Conservation (phyloP, 176 grass and related monocot genomes). For the Dendrocalamus sinicus region DNA sequence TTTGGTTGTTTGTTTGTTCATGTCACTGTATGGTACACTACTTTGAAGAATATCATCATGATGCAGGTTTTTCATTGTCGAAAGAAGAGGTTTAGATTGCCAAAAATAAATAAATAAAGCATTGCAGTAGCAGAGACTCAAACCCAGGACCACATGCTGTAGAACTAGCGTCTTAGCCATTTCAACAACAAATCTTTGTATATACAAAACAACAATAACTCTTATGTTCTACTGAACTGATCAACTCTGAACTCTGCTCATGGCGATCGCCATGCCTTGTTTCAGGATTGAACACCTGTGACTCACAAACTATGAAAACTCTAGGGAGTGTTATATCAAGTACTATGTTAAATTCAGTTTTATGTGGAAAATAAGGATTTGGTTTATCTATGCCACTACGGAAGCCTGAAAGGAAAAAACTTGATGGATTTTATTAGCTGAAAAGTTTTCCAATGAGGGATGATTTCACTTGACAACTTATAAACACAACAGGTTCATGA, state of each 20-base stretch:
- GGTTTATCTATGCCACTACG: too few species aligned
- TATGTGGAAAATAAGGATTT: too few species aligned
- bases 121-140: too few species aligned
- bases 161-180: constrained; percentile 13
- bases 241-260: constrained; percentile 6
- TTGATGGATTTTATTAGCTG: constrained; percentile 14
- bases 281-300: constrained; percentile 15
- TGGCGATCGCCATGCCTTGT: background rate
- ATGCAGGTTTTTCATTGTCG: too few species aligned
- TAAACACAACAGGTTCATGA: background rate
- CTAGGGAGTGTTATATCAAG: background rate
- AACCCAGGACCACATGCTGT: background rate
- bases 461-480: background rate
- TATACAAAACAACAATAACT: background rate
- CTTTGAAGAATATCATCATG: too few species aligned
- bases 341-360: too few species aligned
- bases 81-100: too few species aligned
- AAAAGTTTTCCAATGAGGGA: background rate
- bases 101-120: too few species aligned
- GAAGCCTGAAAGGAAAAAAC: constrained; percentile 56
- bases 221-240: constrained; percentile 4
- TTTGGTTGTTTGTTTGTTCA: too few species aligned
- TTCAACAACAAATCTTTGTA: background rate
- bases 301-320: background rate
- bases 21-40: too few species aligned